phyloP scores from a whole-genome alignment of 495 filamentous ascomycete species.

The Cetradonia linearis region DNA sequence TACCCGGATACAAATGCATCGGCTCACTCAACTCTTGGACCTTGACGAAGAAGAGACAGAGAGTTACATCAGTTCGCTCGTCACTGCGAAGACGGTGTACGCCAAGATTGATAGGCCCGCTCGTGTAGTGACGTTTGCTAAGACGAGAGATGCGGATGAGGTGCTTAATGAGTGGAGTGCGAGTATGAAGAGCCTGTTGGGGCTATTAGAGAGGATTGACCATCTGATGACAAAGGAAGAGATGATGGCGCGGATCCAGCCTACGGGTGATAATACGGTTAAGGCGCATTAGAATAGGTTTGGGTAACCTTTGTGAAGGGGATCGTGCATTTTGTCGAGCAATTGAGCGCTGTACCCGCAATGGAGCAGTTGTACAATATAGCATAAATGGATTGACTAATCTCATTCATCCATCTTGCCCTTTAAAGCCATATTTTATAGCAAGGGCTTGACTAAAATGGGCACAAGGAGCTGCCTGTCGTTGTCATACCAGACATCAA shows the following conservation, averaged over 20 bases:
- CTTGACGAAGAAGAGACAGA: constrained; percentile 92
- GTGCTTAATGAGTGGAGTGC: constrained; percentile 97
- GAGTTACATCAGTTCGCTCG: constrained; percentile 90
- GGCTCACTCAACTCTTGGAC: constrained; percentile 80
- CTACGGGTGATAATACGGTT: constrained; percentile 47
- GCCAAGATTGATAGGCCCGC: constrained; percentile 96
- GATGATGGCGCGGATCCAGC: constrained; percentile 98
- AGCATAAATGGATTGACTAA: not conserved
- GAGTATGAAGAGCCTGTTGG: constrained; percentile 95
- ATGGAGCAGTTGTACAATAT: not conserved
- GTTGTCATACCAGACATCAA: too few relatives aligned
- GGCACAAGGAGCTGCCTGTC: not conserved
- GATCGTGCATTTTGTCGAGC: not conserved
- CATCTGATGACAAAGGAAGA: constrained; percentile 99
- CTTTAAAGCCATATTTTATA: too few relatives aligned
- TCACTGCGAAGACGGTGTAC: constrained; percentile 92
- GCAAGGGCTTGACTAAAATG: not conserved
- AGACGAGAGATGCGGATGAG: constrained; percentile 91
- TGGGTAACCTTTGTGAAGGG: not conserved
- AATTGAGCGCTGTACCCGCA: not conserved
- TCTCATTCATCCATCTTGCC: not conserved
- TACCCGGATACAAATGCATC: constrained; percentile 85
- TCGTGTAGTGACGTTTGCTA: constrained; percentile 81
- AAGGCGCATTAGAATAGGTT: constrained; percentile 19
- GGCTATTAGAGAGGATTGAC: constrained; percentile 85